Base-by-base conservation (phyloP, 257 asterid species). In the Cordia subcordata region DNA sequence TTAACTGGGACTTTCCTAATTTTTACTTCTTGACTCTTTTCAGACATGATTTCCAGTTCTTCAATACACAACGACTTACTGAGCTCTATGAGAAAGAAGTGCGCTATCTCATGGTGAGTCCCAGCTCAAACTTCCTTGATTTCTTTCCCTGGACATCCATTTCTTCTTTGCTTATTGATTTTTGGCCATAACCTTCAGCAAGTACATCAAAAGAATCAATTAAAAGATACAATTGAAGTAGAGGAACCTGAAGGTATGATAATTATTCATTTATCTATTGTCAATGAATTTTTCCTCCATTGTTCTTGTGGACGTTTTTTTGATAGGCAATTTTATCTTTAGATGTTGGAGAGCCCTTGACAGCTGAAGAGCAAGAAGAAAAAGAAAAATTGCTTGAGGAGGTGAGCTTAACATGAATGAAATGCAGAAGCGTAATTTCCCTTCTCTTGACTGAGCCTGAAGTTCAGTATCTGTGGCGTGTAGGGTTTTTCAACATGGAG, bases 401-500 rank as follows among this genome's bases (percentile, higher is more conserved):
- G 64, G 99, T 85, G 71, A 65, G 81, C 12, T 63, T 53, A 57
- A 23, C 22, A 37, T 16, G 50, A 32, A 62, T 35, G 13, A 20
- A 53, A 33, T 33, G 13, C 38, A 19, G 14, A 23, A 23, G 35
- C 37, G 4, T 44, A 14, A 42, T 40, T 18, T 20, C 1, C 16
- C 47, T n/a, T 8, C 22, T 15, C 27, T 19, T 21, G 22, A 46
- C n/a, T n/a, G n/a, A 9, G 19, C 44, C 19, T 8, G 13, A 35
- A 46, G 17, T 18, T 50, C 56, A 27, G 19, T 63, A n/a, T 12
- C 12, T 63, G 9, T 40, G 16, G 53, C 21, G 4, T 76, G 54
- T 59, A 93, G 99, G 99, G 99, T 42, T 93, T 93, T 70, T 86
- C 99, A 55, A 57, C 95, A n/a, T 93, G 97, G 97, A 93, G 97